Evolutionary conservation across 2,329 filamentous ascomycete species (phyloP).

Genomic region (Trichoderma citrinoviride): DNA sequence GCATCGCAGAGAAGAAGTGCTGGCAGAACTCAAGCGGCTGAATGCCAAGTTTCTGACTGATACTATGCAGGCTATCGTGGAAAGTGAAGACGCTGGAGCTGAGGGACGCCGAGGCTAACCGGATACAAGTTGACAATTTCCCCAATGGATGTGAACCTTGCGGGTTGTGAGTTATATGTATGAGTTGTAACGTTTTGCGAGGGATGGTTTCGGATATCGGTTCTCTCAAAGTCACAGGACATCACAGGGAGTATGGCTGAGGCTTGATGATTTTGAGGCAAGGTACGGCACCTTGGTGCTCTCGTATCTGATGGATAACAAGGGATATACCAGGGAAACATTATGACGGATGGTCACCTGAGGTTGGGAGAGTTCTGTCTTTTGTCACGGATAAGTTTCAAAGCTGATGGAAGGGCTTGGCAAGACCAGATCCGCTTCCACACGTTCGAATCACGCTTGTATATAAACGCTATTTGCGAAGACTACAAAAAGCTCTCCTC

Average conservation of each 20-base stretch:
- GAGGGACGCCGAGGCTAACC: not conserved
- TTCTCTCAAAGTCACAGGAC: not conserved
- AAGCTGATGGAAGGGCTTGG: not conserved
- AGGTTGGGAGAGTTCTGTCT: not conserved
- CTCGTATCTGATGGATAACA: not conserved
- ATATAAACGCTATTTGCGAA: not conserved
- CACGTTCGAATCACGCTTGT: not conserved
- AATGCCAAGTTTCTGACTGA: constrained; percentile 32
- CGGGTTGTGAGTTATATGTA: not conserved
- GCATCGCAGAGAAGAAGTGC: constrained; percentile 28
- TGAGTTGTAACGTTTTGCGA: not conserved
- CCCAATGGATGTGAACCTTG: not conserved
- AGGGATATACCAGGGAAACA: not conserved
- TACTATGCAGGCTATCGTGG: not conserved
- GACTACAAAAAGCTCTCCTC: not conserved
- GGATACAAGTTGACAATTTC: too few relatives aligned
- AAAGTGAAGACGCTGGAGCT: not conserved
- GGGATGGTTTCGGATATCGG: not conserved
- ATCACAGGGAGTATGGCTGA: not conserved
- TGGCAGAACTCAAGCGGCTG: constrained; percentile 31
- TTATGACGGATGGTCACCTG: not conserved
- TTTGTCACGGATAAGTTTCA: not conserved
- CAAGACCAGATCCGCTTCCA: not conserved
- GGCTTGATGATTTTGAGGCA: not conserved
- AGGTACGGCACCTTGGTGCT: not conserved